These are phyloP conservation scores for Populus pruinosa DNA, from an alignment of 345 rosid genomes.

Conservation along the genomic window DNA sequence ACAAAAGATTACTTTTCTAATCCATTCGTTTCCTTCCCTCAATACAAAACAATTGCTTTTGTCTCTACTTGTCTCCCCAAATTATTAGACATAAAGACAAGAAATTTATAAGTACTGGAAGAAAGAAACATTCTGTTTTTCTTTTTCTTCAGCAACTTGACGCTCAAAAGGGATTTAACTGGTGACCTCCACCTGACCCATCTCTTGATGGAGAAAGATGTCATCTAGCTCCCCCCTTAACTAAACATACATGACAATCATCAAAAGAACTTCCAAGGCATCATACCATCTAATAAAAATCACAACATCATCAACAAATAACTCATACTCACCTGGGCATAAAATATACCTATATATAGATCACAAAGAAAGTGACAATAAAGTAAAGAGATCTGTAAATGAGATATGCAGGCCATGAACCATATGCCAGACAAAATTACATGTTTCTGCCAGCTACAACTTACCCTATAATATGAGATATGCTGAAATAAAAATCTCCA, in stretches of 20 bases:
- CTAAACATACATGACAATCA: neutral
- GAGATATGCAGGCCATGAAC: conserved; percentile 7
- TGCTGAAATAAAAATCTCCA: conserved; percentile 10
- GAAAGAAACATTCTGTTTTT: no score
- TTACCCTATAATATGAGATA: neutral
- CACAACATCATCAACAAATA: neutral
- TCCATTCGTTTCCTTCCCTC: neutral
- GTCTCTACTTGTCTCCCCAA: no score
- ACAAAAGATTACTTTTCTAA: neutral
- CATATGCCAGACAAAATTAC: conserved; percentile 2
- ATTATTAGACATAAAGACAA: no score
- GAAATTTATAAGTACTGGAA: no score
- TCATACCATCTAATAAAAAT: neutral
- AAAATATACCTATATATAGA: neutral
- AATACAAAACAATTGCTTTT: neutral
- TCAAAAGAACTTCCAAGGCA: neutral
- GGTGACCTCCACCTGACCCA: neutral
- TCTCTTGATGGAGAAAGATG: neutral
- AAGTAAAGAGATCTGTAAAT: neutral
- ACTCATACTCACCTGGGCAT: neutral
- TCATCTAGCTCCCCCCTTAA: neutral
- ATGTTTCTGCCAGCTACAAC: neutral
- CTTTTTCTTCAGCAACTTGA: neutral
- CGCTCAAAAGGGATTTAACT: neutral
- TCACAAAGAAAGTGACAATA: neutral